A percentile compares a stretch with the other conserved stretches of the same genome.
Conservation (phyloP, 176 grass and related monocot genomes). For the Metroxylon sagu region DNA sequence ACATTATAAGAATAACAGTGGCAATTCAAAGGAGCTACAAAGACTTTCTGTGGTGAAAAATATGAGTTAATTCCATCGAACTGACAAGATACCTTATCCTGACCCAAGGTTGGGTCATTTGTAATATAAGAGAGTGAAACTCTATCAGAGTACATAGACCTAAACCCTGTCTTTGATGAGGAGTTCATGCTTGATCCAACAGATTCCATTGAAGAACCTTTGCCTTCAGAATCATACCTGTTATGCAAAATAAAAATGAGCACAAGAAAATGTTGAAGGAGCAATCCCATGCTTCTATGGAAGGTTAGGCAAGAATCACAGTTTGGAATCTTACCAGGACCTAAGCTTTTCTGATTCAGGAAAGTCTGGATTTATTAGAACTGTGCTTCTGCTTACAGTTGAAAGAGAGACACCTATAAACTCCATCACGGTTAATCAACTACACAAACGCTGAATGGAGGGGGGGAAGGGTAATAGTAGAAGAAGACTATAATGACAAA, state of each 20-base stretch:
- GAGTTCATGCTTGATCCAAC: conserved; percentile 54
- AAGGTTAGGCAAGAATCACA: neutral
- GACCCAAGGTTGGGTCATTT: conserved; percentile 60
- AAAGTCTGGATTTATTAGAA: conserved; percentile 59
- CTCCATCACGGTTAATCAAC: neutral
- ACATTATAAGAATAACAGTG: too few relatives aligned
- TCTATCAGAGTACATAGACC: conserved; percentile 86
- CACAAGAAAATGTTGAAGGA: too few relatives aligned
- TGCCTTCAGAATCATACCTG: conserved; percentile 93
- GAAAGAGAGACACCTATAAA: conserved; percentile 71
- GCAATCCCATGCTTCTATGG: too few relatives aligned
- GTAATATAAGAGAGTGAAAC: conserved; percentile 74
- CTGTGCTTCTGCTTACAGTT: conserved; percentile 61
- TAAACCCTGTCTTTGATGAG: conserved; percentile 37
- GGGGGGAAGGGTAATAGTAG: too few relatives aligned
- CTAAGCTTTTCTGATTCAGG: conserved; percentile 53
- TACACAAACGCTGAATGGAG: too few relatives aligned
- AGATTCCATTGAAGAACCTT: conserved; percentile 48
- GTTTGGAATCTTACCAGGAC: conserved; percentile 40
- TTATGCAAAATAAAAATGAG: conserved; percentile 1
- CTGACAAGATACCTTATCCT: conserved; percentile 54
- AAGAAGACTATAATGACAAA: too few relatives aligned
- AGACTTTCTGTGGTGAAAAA: too few relatives aligned
- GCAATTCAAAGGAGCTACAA: too few relatives aligned
- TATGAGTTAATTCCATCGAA: too few relatives aligned